phyloP scores from a whole-genome alignment of 495 filamentous ascomycete species.

The Penicillium paxilli region DNA sequence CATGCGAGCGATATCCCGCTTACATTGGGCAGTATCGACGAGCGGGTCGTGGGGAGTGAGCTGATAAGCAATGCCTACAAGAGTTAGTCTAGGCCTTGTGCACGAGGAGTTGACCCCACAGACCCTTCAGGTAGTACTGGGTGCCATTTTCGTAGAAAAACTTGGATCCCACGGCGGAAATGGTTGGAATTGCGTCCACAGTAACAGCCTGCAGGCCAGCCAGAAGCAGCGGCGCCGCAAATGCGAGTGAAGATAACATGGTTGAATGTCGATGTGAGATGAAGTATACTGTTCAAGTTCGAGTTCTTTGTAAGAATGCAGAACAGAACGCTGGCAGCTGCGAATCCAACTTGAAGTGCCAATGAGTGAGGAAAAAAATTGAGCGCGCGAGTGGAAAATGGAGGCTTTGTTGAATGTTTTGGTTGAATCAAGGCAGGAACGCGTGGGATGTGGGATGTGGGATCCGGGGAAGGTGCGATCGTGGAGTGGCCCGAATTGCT shows the following conservation, averaged over 20 bases:
- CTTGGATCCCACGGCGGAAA: constrained; percentile 75
- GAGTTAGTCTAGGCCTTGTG: constrained; percentile 3
- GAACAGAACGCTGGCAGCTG: too few relatives aligned
- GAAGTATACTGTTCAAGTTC: too few relatives aligned
- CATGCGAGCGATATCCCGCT: constrained; percentile 77
- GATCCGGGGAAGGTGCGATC: too few relatives aligned
- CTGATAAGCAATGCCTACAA: constrained; percentile 69
- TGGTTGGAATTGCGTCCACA: constrained; percentile 48
- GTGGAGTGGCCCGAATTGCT: too few relatives aligned
- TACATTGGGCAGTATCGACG: constrained; percentile 72
- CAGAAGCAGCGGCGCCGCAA: constrained; percentile 28
- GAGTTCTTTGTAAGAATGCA: too few relatives aligned
- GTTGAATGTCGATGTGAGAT: constrained; percentile 1
- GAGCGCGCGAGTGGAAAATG: too few relatives aligned
- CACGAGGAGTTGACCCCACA: neutral
- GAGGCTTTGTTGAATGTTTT: too few relatives aligned
- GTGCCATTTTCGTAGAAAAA: constrained; percentile 77
- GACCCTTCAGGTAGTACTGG: constrained; percentile 83
- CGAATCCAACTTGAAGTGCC: too few relatives aligned
- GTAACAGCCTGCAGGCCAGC: constrained; percentile 27
- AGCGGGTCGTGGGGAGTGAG: constrained; percentile 71
- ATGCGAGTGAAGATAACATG: constrained; percentile 27
- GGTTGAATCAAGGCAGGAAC: too few relatives aligned
- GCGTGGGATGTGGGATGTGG: too few relatives aligned
- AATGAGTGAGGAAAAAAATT: too few relatives aligned